Conservation (phyloP, 2,329 filamentous ascomycete genomes). For the Zymoseptoria ardabiliae region DNA sequence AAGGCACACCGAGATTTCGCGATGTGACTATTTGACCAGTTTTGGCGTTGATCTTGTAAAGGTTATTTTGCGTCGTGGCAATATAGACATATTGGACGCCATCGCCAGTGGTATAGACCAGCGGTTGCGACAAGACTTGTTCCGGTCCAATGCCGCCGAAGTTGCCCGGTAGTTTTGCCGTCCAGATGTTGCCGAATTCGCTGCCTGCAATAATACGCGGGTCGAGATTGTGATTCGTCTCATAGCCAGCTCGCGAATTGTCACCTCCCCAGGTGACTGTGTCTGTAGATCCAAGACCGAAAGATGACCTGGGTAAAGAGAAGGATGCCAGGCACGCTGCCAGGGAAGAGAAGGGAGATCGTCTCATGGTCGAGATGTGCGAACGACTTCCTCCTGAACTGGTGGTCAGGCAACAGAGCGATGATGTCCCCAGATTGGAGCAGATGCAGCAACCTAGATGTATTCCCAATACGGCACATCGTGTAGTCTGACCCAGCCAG, state of each 20-base stretch:
- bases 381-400: not conserved
- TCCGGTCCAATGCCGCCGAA: conserved; percentile 4
- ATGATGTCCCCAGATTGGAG: no score
- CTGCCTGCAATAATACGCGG: conserved; percentile 1
- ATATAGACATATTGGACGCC: conserved; percentile 6
- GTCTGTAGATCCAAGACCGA: conserved; percentile 3
- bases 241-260: conserved; percentile 6
- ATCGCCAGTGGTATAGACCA: conserved; percentile 7
- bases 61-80: conserved; percentile 8
- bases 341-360: not conserved
- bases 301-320: not conserved
- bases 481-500: not conserved
- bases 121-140: conserved; percentile 5
- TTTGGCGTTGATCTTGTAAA: conserved; percentile 9
- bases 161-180: conserved; percentile 4
- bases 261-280: conserved; percentile 7
- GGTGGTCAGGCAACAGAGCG: no score
- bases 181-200: conserved; percentile 6
- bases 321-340: not conserved
- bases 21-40: conserved; percentile 2
- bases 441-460: not conserved
- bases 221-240: conserved; percentile 5
- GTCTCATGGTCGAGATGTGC: not conserved
- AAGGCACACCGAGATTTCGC: conserved; percentile 5
- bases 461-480: not conserved